A percentile compares a stretch with the other conserved stretches of the same genome.
Conservation (phyloP, 148 eudicot species). For the Rhododendron molle region DNA sequence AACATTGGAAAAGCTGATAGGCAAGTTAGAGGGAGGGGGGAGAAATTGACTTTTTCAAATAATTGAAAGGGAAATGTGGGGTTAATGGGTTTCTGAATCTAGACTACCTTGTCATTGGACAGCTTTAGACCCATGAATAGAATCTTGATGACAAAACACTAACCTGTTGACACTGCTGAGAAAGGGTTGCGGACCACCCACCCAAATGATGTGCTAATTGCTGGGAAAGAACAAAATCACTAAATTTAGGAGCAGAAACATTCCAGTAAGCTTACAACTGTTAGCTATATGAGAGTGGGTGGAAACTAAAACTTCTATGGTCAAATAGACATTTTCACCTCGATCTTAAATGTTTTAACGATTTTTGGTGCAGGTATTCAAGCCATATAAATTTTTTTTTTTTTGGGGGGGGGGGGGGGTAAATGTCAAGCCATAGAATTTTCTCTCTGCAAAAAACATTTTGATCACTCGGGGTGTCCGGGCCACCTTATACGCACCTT, state of each 20-base stretch:
- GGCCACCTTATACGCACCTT: too few species aligned
- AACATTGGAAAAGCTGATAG: neutral
- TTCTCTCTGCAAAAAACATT: neutral
- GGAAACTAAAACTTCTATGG: neutral
- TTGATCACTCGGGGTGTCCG: too few species aligned
- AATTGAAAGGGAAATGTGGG: neutral
- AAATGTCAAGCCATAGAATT: neutral
- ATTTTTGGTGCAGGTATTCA: neutral
- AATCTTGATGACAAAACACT: neutral
- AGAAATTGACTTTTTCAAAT: neutral
- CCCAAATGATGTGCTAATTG: neutral
- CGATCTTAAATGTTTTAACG: neutral
- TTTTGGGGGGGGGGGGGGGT: too few species aligned
- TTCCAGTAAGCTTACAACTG: neutral
- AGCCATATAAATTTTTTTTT: too few species aligned
- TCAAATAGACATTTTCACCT: neutral
- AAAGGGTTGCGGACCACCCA: neutral
- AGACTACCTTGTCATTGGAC: neutral
- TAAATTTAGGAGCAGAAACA: neutral
- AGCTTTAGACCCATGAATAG: slow-evolving; percentile 6
- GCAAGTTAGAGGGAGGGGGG: neutral
- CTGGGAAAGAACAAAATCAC: neutral
- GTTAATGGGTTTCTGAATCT: neutral
- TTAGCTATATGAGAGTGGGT: neutral
- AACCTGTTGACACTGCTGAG: neutral